Evolutionary conservation across 768 basidiomycete species (phyloP).

Genomic region (Leccinum boreale): DNA sequence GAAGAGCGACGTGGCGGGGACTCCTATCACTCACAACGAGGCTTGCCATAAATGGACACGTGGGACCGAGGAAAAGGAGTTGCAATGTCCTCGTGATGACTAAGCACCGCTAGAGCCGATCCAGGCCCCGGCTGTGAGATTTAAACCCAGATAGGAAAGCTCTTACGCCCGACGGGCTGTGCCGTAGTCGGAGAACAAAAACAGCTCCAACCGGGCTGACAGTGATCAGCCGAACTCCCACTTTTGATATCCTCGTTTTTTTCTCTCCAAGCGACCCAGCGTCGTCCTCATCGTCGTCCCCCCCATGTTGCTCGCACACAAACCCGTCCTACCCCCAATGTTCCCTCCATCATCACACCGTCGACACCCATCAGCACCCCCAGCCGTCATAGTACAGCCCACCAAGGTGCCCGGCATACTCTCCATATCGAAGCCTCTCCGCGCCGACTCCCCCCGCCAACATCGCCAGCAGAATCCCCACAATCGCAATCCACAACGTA

Average conservation of each 20-base stretch:
- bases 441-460: slow-evolving; percentile 32
- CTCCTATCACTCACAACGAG: slow-evolving; percentile 25
- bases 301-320: slow-evolving; percentile 42
- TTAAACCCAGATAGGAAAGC: slow-evolving; percentile 22
- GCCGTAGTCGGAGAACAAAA: slow-evolving; percentile 34
- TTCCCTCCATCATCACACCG: slow-evolving; percentile 43
- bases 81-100: background rate
- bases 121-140: slow-evolving; percentile 23
- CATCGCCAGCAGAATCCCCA: slow-evolving; percentile 35
- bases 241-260: slow-evolving; percentile 27
- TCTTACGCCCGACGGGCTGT: slow-evolving; percentile 30
- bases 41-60: slow-evolving; percentile 14
- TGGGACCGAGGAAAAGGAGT: slow-evolving; percentile 16
- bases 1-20: slow-evolving; percentile 7
- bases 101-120: background rate
- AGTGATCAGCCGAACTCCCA: slow-evolving; percentile 29
- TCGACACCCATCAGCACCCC: slow-evolving; percentile 68
- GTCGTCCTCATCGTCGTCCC: background rate
- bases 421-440: slow-evolving; percentile 58
- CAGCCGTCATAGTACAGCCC: slow-evolving; percentile 64
- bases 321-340: slow-evolving; percentile 33
- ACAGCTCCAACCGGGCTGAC: slow-evolving; percentile 31
- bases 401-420: slow-evolving; percentile 73
- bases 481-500: slow-evolving; percentile 32
- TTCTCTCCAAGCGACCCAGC: slow-evolving; percentile 3